phyloP scores from a whole-genome alignment of 2,329 filamentous ascomycete species.

The Cytospora piceicola region DNA sequence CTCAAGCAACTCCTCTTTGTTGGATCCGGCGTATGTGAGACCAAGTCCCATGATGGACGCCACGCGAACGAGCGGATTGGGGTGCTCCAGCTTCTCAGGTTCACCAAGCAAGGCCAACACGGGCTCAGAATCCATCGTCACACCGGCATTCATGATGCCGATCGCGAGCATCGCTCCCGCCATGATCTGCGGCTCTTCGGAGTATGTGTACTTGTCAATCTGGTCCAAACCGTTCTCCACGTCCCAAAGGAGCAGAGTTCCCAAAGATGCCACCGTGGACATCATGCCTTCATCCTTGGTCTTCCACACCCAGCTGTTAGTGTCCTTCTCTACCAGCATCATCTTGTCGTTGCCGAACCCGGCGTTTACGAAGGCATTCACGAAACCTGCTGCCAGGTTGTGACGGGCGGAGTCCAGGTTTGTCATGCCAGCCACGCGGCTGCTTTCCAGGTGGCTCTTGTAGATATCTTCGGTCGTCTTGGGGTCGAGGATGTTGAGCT shows the following conservation, averaged over 20 bases:
- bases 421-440: constrained; percentile 86
- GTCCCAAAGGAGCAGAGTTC: constrained; percentile 91
- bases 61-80: constrained; percentile 76
- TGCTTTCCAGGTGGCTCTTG: constrained; percentile 97
- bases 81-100: constrained; percentile 74
- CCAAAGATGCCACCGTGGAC: constrained; percentile 91
- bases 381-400: constrained; percentile 93
- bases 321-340: constrained; percentile 89
- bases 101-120: constrained; percentile 86
- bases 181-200: constrained; percentile 78
- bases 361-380: constrained; percentile 96
- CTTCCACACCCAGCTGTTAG: constrained; percentile 97
- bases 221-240: constrained; percentile 89
- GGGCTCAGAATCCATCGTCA: constrained; percentile 86
- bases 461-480: constrained; percentile 99
- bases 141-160: constrained; percentile 93
- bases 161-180: constrained; percentile 92
- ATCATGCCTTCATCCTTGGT: constrained; percentile 98
- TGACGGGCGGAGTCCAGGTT: constrained; percentile 95
- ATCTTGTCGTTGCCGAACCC: constrained; percentile 96
- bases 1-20: constrained; percentile 87
- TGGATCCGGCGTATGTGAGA: constrained; percentile 90
- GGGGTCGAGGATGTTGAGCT: constrained; percentile 94
- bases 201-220: constrained; percentile 92
- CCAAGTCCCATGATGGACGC: constrained; percentile 96